Base-by-base conservation (phyloP, 345 rosid species). In the Dipteronia dyeriana region DNA sequence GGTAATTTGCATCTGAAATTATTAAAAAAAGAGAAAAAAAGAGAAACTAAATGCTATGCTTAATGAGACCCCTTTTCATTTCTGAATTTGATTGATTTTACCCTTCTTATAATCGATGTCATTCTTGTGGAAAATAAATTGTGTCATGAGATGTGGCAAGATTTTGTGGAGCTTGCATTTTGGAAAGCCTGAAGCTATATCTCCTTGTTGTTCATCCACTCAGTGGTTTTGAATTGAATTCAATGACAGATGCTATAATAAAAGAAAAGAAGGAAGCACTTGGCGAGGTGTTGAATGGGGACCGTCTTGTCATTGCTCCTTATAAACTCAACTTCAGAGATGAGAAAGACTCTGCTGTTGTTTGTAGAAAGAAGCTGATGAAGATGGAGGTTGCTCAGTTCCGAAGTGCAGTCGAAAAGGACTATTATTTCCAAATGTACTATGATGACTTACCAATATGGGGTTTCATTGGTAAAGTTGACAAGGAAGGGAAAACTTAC, bases 381-480 rank as follows among this genome's bases (percentile, higher is more conserved):
- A 87, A 83, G 75, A 86, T 88, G 66, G 89, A 94, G 8, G 95
- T 94, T 82, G 87, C 84, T 34, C 76, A 53, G 77, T 94, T 91
- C 70, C 71, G 94, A 13, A 81, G 76, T 53, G 95, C 91, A 14
- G 90, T 94, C 31, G 89, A 81, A 51, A 94, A 94, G 72, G 97
- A 94, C 81, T 94, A 88, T 67, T 94, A 94, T 84, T 92, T 90
- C 66, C 97, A 94, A 83, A 94, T 94, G 98, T 94, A 92, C 49
- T 94, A 88, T 68, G 95, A 94, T 77, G 98, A 94, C 79, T 72
- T 94, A 77, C 98, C 98, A 53, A 87, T 94, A 7, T 94, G 98
- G 98, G 98, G 97, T 19, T 92, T 94, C 80, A 81, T 94, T 59
- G 98, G 98, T 1, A 94, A 92, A 22, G 89, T 90, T 75, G 97